Conservation (phyloP, 2,329 filamentous ascomycete genomes). For the Pseudogymnoascus pannorum region DNA sequence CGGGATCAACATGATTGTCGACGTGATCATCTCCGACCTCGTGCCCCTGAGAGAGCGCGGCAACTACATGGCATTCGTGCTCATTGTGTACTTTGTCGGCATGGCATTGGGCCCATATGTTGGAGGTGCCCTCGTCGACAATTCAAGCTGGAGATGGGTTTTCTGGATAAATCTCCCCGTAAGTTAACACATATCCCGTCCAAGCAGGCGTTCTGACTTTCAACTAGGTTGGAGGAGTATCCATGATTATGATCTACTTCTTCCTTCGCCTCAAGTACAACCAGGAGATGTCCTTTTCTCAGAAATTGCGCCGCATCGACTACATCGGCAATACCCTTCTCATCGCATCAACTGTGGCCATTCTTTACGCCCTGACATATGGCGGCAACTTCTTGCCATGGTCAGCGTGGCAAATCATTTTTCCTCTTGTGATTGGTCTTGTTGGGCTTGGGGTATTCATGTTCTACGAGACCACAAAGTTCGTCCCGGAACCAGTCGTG, state of each 20-base stretch:
- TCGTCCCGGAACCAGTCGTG: constrained; percentile 30
- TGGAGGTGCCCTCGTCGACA: constrained; percentile 36
- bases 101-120: constrained; percentile 32
- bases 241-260: too few species aligned
- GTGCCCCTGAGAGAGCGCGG: constrained; percentile 41
- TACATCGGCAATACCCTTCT: constrained; percentile 37
- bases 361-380: constrained; percentile 38
- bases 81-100: constrained; percentile 35
- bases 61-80: constrained; percentile 33
- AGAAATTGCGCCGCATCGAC: too few species aligned
- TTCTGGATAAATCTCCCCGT: constrained; percentile 42
- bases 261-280: too few species aligned
- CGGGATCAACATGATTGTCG: constrained; percentile 18
- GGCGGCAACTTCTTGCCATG: constrained; percentile 38
- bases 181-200: too few species aligned
- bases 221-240: too few species aligned
- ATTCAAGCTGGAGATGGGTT: constrained; percentile 38
- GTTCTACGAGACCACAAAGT: constrained; percentile 30
- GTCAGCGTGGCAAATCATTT: constrained; percentile 33
- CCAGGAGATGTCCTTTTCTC: too few species aligned
- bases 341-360: constrained; percentile 31
- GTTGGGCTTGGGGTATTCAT: constrained; percentile 33
- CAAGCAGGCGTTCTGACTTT: too few species aligned
- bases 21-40: constrained; percentile 44
- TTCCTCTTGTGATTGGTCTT: constrained; percentile 38